Conservation (phyloP, 257 asterid species). For the Cruciata laevipes region DNA sequence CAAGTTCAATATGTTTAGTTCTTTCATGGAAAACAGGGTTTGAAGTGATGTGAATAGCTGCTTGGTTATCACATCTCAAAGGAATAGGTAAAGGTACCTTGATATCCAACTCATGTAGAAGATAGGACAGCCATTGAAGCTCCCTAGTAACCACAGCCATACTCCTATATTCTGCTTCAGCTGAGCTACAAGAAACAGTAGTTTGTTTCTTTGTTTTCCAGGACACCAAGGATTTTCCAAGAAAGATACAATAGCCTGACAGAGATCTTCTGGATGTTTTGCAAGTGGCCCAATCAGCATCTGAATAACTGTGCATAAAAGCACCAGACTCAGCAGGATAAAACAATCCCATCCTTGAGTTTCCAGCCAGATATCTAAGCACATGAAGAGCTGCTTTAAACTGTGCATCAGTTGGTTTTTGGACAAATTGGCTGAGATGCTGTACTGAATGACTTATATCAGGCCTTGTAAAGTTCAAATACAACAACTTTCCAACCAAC, state of each 20-base stretch:
- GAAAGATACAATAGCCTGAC: neutral
- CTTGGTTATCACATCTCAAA: neutral
- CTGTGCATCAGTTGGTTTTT: neutral
- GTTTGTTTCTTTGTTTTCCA: neutral
- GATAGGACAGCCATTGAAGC: neutral
- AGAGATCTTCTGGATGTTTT: neutral
- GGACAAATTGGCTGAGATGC: neutral
- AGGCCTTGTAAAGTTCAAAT: neutral
- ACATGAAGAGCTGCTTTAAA: neutral
- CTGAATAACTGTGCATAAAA: no score
- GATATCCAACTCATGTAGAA: neutral
- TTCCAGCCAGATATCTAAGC: neutral
- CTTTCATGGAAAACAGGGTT: neutral
- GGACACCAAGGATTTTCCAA: neutral
- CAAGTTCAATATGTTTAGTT: neutral
- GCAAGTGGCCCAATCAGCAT: neutral
- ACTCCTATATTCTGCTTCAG: neutral
- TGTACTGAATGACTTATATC: neutral
- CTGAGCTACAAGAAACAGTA: neutral
- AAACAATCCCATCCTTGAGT: no score
- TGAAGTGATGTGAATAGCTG: neutral
- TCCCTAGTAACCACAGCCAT: neutral
- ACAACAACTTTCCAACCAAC: neutral
- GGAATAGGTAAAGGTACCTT: neutral
- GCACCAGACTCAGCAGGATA: no score